Percentiles rank a stretch among this genome's conserved stretches.
These are phyloP conservation scores for Skeletonema marinoi DNA, from an alignment of 108 stramenopile species.

Conservation along the genomic window DNA sequence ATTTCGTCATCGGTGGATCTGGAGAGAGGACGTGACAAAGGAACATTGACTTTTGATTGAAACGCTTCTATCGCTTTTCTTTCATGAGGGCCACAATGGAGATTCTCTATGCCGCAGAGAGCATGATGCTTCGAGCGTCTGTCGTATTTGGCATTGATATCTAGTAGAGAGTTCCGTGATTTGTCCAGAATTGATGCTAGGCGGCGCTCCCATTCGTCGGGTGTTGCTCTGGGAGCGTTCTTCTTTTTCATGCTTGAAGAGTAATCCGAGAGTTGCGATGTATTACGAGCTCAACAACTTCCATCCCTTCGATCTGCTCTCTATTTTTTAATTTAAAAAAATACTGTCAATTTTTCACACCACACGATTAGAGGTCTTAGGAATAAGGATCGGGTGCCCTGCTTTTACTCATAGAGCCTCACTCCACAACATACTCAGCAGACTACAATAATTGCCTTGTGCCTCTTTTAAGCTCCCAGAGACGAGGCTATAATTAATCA, in stretches of 20 bases:
- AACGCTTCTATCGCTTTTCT: conserved; percentile 20
- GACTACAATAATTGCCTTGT: too few relatives aligned
- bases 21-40: conserved; percentile 4
- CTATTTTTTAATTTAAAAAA: too few relatives aligned
- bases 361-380: too few relatives aligned
- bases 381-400: too few relatives aligned
- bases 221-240: background rate
- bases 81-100: conserved; percentile 16
- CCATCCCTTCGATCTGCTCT: too few relatives aligned
- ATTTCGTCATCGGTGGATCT: conserved; percentile 10
- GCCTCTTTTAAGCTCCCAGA: too few relatives aligned
- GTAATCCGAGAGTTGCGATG: too few relatives aligned
- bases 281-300: too few relatives aligned
- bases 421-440: too few relatives aligned
- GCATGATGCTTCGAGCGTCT: background rate
- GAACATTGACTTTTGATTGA: conserved; percentile 9
- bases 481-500: too few relatives aligned
- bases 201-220: conserved; percentile 22
- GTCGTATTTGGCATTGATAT: background rate
- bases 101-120: background rate
- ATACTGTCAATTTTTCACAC: too few relatives aligned
- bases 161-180: conserved; percentile 7
- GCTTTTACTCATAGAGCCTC: too few relatives aligned
- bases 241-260: background rate
- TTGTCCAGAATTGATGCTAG: conserved; percentile 30